Base-by-base conservation (phyloP, 1,284 basidiomycete species). In the Xerocomus nothofagi region DNA sequence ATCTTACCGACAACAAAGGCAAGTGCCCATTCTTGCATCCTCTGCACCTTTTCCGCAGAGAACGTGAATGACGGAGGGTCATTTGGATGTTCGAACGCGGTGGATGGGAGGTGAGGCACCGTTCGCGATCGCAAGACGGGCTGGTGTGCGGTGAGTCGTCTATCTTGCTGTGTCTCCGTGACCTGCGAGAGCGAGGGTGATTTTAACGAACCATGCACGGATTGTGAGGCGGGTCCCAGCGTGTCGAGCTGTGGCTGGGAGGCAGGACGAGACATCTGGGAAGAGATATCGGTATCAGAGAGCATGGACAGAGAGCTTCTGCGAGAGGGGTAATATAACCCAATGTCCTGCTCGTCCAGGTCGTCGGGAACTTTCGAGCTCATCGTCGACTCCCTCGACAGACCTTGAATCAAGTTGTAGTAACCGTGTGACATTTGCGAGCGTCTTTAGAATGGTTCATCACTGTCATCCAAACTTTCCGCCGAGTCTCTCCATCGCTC, bases 1-100 rank as follows among this genome's bases (percentile, higher is more conserved):
- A 26, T 66, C 73, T 59, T 63, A 77, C 92, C 91, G 47, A 93
- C 76, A 23, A 83, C 86, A 46, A 94, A 77, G 18, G 86, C 81
- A 56, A 89, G 68, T n/a, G 90, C 81, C 91, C 91, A 95, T 51
- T 86, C 72, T 26, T 77, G 74, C 69, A 95, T 76, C 39, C 70
- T 77, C 12, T 60, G 57, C 3, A 82, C 59, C 23, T 77, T 77
- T 9, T 74, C 75, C 1, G 70, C 59, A 20, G 81, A 74, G 38
- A 91, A 62, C 17, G 61, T 59, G 15, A 81, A 62, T 9, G 51
- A 41, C 17, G 45, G 17, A 6, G 21, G 3, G 6, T 57, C 54
- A 0, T 53, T 49, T 27, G n/a, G 17, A 30, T 43, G 31, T 24
- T n/a, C 33, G 4, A 45, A 40, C 53, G 38, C 18, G 46, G 49